phyloP scores from a whole-genome alignment of 495 filamentous ascomycete genomes.

The Penicillium longicatenatum region DNA sequence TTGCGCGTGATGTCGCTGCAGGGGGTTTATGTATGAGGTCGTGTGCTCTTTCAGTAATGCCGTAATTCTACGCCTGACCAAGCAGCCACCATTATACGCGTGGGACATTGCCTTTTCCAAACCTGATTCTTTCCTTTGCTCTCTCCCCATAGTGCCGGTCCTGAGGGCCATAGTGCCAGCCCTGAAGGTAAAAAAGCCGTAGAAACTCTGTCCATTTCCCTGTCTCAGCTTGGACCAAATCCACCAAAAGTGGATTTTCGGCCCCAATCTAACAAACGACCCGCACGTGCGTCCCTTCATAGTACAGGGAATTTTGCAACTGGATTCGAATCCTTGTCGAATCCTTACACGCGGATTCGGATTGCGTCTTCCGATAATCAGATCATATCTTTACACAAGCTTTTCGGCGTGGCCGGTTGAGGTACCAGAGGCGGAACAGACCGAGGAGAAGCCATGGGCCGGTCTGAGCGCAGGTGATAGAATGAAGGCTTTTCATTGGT shows the following conservation, averaged over 20 bases:
- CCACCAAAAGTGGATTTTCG: neutral
- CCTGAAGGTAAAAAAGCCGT: neutral
- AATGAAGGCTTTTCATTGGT: conserved; percentile 11
- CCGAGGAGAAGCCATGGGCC: neutral
- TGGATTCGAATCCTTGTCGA: neutral
- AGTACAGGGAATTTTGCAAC: neutral
- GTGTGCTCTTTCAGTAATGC: neutral
- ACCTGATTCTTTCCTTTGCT: neutral
- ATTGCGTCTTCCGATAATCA: neutral
- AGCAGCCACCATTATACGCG: neutral
- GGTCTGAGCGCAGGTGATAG: conserved; percentile 8
- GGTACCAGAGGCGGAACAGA: neutral
- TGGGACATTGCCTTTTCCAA: neutral
- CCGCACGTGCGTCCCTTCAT: neutral
- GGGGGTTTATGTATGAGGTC: neutral
- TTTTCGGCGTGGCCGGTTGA: neutral
- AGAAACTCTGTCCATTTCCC: neutral
- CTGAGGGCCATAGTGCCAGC: neutral
- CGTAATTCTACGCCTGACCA: no score
- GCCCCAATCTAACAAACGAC: neutral
- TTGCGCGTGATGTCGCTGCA: neutral
- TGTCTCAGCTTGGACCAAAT: neutral
- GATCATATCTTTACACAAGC: neutral
- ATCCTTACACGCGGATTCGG: no score
- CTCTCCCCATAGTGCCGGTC: neutral